Evolutionary conservation across 306 rosid species (phyloP), one percentile per base, ranked within the genome.

Genomic region (Cicer yamashitae): DNA sequence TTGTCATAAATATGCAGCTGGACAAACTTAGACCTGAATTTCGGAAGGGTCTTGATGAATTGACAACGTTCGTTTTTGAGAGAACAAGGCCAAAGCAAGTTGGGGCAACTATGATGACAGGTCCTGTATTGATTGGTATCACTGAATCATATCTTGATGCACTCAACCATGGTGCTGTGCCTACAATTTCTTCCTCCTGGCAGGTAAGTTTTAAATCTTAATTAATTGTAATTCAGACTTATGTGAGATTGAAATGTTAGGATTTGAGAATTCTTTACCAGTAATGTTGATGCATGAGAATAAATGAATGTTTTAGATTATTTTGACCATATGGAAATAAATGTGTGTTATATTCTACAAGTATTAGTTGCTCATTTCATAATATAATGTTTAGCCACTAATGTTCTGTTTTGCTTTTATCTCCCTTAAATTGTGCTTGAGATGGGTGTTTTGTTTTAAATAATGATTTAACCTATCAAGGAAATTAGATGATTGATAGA

Each of bases 21-120:
- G 84, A 77, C 63, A 89, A 82, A 81, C 84, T 96, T 73, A 88
- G 99, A 82, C 96, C 98, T 69, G 99, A 92, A 76, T 96, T 96
- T 67, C 86, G 87, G 74, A 11, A 86, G 37, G 99, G 96, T 34
- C 85, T 96, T 46, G 93, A 96, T 82, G 96, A 93, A 34, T 80
- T 96, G 71, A 88, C 91, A 13, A 92, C 76, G 81, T 96, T 96
- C 71, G 96, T 96, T 67, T 96, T 92, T 60, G 96, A 96, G 83
- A 91, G 96, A 85, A 87, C 99, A 66, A 90, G 96, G 79, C 97
- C 99, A 67, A 96, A 96, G 79, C 98, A 96, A 87, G 87, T 96
- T 59, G 99, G 99, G 60, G 97, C 97, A 72, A 96, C 97, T 64
- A 79, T 87, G 83, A 87, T 96, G 99, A 92, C 98, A 5, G 99